phyloP scores from a whole-genome alignment of 345 rosid species.

The Lenwebbia sp. region DNA sequence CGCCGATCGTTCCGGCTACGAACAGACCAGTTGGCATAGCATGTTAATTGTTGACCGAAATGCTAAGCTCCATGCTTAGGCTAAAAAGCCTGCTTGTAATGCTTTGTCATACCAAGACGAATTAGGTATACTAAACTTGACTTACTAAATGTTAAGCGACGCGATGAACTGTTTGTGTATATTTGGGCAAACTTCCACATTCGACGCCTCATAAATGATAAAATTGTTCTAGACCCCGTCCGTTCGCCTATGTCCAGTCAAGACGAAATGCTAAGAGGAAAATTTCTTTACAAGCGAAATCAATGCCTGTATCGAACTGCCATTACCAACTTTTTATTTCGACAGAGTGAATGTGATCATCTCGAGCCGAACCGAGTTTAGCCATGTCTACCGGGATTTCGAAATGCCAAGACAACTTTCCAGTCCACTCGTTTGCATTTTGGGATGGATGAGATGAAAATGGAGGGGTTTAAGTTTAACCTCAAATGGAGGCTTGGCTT shows the following conservation, averaged over 20 bases:
- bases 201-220: too few relatives aligned
- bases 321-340: not conserved
- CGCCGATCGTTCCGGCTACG: not conserved
- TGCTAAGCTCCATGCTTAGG: not conserved
- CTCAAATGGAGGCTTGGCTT: too few relatives aligned
- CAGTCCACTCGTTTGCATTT: not conserved
- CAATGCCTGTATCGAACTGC: fast-evolving
- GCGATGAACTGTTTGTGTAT: too few relatives aligned
- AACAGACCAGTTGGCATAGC: not conserved
- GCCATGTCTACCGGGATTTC: not conserved
- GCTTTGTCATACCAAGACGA: not conserved
- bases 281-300: not conserved
- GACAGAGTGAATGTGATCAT: fast-evolving
- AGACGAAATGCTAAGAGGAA: not conserved
- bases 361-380: not conserved
- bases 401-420: not conserved
- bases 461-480: not conserved
- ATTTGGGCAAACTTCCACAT: too few relatives aligned
- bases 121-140: not conserved
- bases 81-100: not conserved
- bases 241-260: too few relatives aligned
- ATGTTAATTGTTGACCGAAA: not conserved
- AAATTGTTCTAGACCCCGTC: too few relatives aligned
- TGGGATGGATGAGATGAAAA: not conserved
- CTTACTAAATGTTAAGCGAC: not conserved